Evolutionary conservation across 495 filamentous ascomycete species (phyloP).

Genomic region (Apodospora peruviana): DNA sequence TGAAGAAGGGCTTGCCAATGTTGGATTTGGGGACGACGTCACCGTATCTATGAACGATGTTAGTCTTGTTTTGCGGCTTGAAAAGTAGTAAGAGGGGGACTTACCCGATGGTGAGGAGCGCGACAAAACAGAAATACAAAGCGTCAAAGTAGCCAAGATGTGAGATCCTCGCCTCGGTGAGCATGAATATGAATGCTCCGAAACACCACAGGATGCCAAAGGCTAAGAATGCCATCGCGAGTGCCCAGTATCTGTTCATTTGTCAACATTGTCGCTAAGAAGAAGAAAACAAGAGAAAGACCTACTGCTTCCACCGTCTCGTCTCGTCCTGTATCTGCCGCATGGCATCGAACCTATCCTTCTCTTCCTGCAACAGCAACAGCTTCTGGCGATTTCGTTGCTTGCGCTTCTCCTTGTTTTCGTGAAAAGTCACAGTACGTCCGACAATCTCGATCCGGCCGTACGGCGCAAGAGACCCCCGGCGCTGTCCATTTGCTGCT

Average conservation of each 20-base stretch:
- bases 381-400: conserved; percentile 49
- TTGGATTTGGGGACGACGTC: conserved; percentile 61
- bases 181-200: conserved; percentile 61
- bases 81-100: background rate
- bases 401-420: conserved; percentile 44
- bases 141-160: conserved; percentile 63
- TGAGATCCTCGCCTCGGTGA: conserved; percentile 37
- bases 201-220: conserved; percentile 66
- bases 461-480: conserved; percentile 30
- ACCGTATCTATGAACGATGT: conserved; percentile 46
- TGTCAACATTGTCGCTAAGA: background rate
- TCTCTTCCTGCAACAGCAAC: conserved; percentile 45
- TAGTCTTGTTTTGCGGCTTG: background rate
- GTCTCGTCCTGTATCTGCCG: conserved; percentile 61
- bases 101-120: conserved; percentile 65
- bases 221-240: conserved; percentile 51
- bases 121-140: conserved; percentile 70
- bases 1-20: conserved; percentile 68
- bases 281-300: background rate
- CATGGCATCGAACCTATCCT: conserved; percentile 74
- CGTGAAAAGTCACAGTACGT: conserved; percentile 29
- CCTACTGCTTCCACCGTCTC: conserved; percentile 49
- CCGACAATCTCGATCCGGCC: conserved; percentile 31
- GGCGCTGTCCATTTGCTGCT: too few relatives aligned
- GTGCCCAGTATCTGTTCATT: conserved; percentile 44